Evolutionary conservation across 257 asterid genomes (phyloP).

Genomic region (Solanum okadae): DNA sequence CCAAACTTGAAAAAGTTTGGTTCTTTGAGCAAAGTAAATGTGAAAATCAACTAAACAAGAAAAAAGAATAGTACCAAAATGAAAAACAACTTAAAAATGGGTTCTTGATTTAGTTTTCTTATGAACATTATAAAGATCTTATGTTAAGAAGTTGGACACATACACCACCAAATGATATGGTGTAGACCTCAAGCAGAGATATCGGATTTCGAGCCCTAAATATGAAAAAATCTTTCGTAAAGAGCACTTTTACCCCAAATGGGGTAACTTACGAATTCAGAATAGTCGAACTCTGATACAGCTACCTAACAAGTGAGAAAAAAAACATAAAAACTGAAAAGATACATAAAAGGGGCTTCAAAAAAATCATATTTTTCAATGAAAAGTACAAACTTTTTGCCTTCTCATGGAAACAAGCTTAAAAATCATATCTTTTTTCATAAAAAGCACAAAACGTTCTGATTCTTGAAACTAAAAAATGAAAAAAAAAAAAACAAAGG

Average conservation of each 20-base stretch:
- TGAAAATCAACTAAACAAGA: not conserved
- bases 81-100: not conserved
- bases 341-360: not conserved
- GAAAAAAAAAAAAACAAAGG: too few relatives aligned
- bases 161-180: not conserved
- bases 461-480: not conserved
- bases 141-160: not conserved
- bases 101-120: not conserved
- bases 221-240: too few relatives aligned
- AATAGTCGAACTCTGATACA: not conserved
- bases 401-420: not conserved
- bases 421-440: not conserved
- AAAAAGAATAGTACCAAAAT: not conserved
- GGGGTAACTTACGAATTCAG: too few relatives aligned
- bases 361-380: not conserved
- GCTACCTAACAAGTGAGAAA: rapidly evolving
- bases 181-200: not conserved
- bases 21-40: not conserved
- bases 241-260: too few relatives aligned
- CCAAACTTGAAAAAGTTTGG: not conserved
- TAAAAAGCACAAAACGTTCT: not conserved
- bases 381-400: not conserved
- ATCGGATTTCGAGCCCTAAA: not conserved
- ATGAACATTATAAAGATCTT: not conserved
- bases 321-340: too few relatives aligned